Evolutionary conservation across 2,329 filamentous ascomycete species (phyloP), one percentile per base, ranked within the genome.

Genomic region (Blastomyces percursus): DNA sequence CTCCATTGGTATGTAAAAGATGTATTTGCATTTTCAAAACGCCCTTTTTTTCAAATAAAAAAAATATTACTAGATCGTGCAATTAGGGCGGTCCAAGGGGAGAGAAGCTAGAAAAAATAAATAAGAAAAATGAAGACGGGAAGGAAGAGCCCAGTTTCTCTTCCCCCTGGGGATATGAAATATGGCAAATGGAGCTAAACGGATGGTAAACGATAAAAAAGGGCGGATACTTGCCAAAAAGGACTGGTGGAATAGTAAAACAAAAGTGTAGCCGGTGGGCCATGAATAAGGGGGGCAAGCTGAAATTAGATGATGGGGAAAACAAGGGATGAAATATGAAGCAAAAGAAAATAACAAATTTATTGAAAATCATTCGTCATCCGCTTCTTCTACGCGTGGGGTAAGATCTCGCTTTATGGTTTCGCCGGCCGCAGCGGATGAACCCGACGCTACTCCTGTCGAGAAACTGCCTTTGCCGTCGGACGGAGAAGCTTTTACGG

Each of bases 361-460:
- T 46, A 46, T 38, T 48, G 48, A 19, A 38, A 32, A 48, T 59
- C 71, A 76, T 66, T 77, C 75, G 21, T 76, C 74, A 24, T 71
- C 68, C 1, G 70, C 76, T 64, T 80, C 79, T 67, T 81, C 79
- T 21, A 81, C 78, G 60, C 74, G 73, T 6, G 79, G 74, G 2
- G 75, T 69, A 32, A 79, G 69, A 63, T 75, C 70, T 63, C 78
- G 74, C 66, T 76, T 77, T 35, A 71, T 66, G 11, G 73, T 66
- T 44, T 67, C 66, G 5, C 72, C 69, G 35, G 72, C 70, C 30
- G 72, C 67, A 27, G 77, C 67, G 44, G 5, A 75, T 51, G 38
- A 60, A 42, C 44, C 44, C 38, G 42, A 19, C 21, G 56, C n/a
- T 21, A 52, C 71, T 27, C 72, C 69, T 11, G 71, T 68, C 11